Evolutionary conservation across 768 basidiomycete genomes (phyloP).

Genomic region (Arthromyces matolae): DNA sequence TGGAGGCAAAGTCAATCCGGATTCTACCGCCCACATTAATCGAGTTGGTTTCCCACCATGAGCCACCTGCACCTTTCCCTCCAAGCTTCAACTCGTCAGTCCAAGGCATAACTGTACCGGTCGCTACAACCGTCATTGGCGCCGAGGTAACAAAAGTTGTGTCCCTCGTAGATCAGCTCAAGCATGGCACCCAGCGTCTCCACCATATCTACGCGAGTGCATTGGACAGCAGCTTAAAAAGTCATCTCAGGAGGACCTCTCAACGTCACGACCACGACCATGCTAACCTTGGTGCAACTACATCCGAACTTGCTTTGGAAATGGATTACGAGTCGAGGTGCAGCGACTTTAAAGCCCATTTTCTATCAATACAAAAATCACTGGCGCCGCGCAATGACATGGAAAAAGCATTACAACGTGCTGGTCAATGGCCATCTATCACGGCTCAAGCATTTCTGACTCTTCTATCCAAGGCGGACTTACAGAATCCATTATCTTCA

Average conservation of each 20-base stretch:
- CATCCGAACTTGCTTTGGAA: not conserved
- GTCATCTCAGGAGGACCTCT: not conserved
- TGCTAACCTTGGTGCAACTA: not conserved
- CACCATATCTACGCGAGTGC: slow-evolving; percentile 1
- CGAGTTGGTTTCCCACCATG: no score
- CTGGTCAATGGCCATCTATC: no score
- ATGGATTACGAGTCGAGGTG: slow-evolving; percentile 4
- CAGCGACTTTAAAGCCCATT: slow-evolving; percentile 1
- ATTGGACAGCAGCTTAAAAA: not conserved
- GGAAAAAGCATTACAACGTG: no score
- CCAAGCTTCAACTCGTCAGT: not conserved
- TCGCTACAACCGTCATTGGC: no score
- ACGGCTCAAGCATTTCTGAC: no score
- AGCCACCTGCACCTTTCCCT: not conserved
- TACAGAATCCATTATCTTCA: no score
- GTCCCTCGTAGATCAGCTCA: slow-evolving; percentile 1
- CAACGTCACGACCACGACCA: no score
- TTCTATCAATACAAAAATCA: no score
- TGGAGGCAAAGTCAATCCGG: not conserved
- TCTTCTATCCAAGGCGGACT: no score
- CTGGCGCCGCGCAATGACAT: no score
- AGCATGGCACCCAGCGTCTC: not conserved
- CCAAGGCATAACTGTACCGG: not conserved
- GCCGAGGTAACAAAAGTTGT: not conserved
- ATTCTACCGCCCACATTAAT: no score